Base-by-base conservation (phyloP, 2,329 filamentous ascomycete species). In the Clonostachys rosea region DNA sequence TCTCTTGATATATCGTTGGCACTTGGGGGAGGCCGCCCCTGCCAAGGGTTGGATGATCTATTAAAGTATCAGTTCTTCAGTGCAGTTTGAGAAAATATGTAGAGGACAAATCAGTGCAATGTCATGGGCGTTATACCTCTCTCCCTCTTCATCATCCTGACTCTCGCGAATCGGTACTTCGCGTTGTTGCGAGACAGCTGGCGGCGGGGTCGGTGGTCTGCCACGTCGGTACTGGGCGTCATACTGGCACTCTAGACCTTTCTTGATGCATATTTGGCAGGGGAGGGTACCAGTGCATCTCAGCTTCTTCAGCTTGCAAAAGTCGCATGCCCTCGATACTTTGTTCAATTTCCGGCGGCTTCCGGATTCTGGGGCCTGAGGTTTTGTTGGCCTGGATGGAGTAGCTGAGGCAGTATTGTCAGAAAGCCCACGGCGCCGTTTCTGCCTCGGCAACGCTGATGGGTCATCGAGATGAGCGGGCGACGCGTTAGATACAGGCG, bases 261-360 rank as follows among this genome's bases (percentile, higher is more conserved):
- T 62, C 41, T 55, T 58, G 1, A 53, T 53, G 40, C 66, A 69
- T 2, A 55, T 53, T 2, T 57, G 49, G 47, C 67, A 69, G 2
- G 67, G 67, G 17, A 64, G 47, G 1, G 61, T 67, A 0, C 67
- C 67, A 9, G 57, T 66, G 50, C 67, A 69, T 54, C 60, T 63
- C 9, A 62, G 53, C 47, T 69, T 69, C 40, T 62, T 61, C n/a
- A 54, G 42, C 52, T 69, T 69, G 57, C 66, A 69, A 33, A 58
- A 55, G 48, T 69, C 66, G 47, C 67, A 69, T 6, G 66, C 66
- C n/a, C 63, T 55, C 44, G 59, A 66, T 6, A 67, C 63, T 51
- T 68, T 70, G 34, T n/a, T 11, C 6, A 39, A 6, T 40, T 47
- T 47, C 20, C 40, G 39, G 24, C 36, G 36, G 36, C 36, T 39